A percentile compares a stretch with the other conserved stretches of the same genome.
Conservation (phyloP, 495 filamentous ascomycete genomes). For the Penicillium argentinense region DNA sequence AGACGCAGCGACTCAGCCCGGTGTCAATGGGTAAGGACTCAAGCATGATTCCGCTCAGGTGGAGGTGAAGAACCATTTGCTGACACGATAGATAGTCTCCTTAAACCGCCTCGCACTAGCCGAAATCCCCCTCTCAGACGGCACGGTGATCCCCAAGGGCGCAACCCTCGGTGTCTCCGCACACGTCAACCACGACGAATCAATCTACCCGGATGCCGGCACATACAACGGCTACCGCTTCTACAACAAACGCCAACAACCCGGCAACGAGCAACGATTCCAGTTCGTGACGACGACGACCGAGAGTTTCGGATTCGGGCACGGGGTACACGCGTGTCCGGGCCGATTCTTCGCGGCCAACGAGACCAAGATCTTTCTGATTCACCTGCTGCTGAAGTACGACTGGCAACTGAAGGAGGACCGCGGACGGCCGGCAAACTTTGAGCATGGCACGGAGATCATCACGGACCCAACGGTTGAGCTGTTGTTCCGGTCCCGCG, state of each 20-base stretch:
- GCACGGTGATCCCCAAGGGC: constrained; percentile 35
- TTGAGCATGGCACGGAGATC: constrained; percentile 27
- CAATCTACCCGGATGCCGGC: constrained; percentile 41
- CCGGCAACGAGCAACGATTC: constrained; percentile 40
- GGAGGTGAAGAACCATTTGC: too few species aligned
- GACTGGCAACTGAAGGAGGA: constrained; percentile 47
- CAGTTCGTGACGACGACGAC: constrained; percentile 47
- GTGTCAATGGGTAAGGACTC: constrained; percentile 31
- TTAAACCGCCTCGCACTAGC: constrained; percentile 41
- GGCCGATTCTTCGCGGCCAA: constrained; percentile 53
- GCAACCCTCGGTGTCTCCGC: constrained; percentile 36
- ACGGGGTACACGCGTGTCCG: constrained; percentile 54
- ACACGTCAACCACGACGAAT: constrained; percentile 35
- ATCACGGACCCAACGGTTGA: constrained; percentile 30
- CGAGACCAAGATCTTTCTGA: constrained; percentile 46
- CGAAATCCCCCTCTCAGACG: constrained; percentile 35
- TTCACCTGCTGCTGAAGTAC: constrained; percentile 53
- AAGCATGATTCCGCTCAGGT: not conserved
- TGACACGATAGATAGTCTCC: constrained; percentile 24
- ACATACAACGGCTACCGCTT: constrained; percentile 51
- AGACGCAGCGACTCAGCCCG: constrained; percentile 36
- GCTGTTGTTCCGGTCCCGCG: constrained; percentile 28
- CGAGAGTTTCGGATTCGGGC: constrained; percentile 48
- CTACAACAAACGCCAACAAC: constrained; percentile 39
- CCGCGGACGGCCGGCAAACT: constrained; percentile 20